Evolutionary conservation across 106 monocot species (phyloP), one percentile per base, ranked within the genome.

Genomic region (Dendrobium nobile): DNA sequence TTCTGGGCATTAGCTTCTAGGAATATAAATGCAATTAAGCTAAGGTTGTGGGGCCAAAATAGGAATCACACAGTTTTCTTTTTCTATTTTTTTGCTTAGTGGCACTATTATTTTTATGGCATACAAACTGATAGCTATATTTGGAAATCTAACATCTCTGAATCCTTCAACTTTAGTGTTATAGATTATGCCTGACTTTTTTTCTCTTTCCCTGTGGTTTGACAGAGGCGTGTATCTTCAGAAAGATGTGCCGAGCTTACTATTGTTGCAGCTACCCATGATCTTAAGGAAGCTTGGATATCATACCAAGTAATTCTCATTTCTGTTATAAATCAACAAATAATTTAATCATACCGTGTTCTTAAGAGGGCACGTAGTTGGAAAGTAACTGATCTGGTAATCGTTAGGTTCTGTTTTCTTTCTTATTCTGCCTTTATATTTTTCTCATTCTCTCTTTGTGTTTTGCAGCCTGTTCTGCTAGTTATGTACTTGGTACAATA

Each of bases 201-300:
- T 51, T 51, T 51, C 3, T 51, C 51, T 51, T 51, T 51, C 1
- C 11, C 47, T 51, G 3, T 51, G 51, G 51, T 51, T 47, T 51
- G 51, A 51, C 13, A 51, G 51, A 90, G 87, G 68, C 95, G 92
- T 64, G 84, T 98, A 47, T 86, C 94, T 82, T 74, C 88, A 48
- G 95, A 99, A 89, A 87, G 95, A 78, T 99, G 98, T 84, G 91
- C 90, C 44, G 84, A 92, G 80, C 82, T 99, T 44, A 99, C 84
- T 78, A 90, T 95, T 75, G 80, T 89, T 84, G 98, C 98, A 10
- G 95, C 93, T 33, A 93, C 91, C 9, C 92, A 99, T 82, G 98
- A 91, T 68, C 68, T 99, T 27, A 99, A 99, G 80, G 98, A 99
- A 90, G 98, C 86, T 64, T 99, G 98, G 98, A 95, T 99, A 89